Conservation (phyloP, 139 green algal species). For the Gonium pectorale region DNA sequence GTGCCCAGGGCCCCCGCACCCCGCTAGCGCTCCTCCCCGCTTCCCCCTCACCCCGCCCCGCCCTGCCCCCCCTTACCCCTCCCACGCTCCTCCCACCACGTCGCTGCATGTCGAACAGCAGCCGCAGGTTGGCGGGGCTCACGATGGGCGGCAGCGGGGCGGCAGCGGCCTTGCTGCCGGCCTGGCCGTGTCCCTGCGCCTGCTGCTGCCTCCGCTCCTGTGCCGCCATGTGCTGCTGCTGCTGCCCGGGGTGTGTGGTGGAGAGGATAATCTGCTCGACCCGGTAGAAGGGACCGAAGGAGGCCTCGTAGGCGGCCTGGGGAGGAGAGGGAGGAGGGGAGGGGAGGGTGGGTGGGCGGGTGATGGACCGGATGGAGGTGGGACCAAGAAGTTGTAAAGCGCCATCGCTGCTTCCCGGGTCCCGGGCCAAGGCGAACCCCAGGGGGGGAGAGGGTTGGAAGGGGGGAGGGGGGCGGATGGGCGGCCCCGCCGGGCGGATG, state of each 20-base stretch:
- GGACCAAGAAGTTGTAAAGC: too few species aligned
- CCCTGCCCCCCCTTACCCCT: not conserved
- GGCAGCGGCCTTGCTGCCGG: not conserved
- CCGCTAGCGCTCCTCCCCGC: too few species aligned
- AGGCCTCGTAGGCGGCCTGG: constrained; percentile 81
- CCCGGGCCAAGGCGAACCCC: not conserved
- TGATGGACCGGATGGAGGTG: not conserved
- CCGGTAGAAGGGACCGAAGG: constrained; percentile 94
- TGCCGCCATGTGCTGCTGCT: not conserved
- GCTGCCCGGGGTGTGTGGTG: not conserved
- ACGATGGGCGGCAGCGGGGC: constrained; percentile 72
- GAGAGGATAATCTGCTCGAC: constrained; percentile 81
- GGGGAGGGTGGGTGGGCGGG: not conserved
- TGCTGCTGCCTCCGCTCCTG: not conserved
- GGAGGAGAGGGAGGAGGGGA: too few species aligned
- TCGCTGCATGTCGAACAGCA: constrained; percentile 92
- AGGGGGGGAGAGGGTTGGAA: too few species aligned
- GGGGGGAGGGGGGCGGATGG: too few species aligned
- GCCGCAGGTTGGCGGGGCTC: constrained; percentile 53
- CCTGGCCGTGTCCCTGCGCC: not conserved
- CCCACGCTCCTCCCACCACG: constrained; percentile 52
- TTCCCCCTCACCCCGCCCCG: too few species aligned
- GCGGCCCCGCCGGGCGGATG: too few species aligned
- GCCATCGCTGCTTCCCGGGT: too few species aligned
- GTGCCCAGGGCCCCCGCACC: too few species aligned